phyloP scores from a whole-genome alignment of 208 protist species.

The Trypanosoma lewisi region DNA sequence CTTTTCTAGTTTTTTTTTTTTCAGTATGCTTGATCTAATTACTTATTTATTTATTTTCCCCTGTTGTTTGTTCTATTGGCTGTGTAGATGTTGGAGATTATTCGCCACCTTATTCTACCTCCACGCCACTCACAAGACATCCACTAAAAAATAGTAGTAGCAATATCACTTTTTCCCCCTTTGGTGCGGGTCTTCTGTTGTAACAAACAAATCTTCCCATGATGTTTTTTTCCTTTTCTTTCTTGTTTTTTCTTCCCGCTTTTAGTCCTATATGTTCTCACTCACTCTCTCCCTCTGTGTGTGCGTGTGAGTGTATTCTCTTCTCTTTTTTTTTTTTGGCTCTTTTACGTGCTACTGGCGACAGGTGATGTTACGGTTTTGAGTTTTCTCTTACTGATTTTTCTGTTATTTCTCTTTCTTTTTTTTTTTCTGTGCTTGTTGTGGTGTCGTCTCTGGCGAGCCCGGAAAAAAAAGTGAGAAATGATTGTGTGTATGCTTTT shows the following conservation, averaged over 20 bases:
- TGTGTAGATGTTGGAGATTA: too few species aligned
- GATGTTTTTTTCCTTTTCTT: slow-evolving; percentile 2
- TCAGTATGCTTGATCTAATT: too few species aligned
- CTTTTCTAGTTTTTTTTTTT: not conserved
- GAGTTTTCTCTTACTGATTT: not conserved
- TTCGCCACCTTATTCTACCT: too few species aligned
- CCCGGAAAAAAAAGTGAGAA: too few species aligned
- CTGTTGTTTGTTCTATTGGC: not conserved
- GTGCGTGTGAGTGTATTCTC: not conserved
- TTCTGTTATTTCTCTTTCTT: not conserved
- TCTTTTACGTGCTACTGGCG: too few species aligned
- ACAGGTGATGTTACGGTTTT: too few species aligned
- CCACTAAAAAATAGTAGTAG: too few species aligned
- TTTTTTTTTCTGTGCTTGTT: not conserved
- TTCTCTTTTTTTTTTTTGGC: slow-evolving; percentile 2
- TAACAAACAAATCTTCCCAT: slow-evolving; percentile 1
- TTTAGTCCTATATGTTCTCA: not conserved
- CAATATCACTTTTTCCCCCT: too few species aligned
- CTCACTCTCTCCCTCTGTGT: not conserved
- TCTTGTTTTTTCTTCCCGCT: not conserved
- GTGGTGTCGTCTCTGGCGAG: too few species aligned
- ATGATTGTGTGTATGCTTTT: not conserved
- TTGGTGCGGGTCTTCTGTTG: too few species aligned
- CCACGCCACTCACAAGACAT: too few species aligned
- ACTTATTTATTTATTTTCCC: not conserved